Evolutionary conservation across 805 yeast genomes (phyloP).

Genomic region (Jamesozyma jinghongensis): DNA sequence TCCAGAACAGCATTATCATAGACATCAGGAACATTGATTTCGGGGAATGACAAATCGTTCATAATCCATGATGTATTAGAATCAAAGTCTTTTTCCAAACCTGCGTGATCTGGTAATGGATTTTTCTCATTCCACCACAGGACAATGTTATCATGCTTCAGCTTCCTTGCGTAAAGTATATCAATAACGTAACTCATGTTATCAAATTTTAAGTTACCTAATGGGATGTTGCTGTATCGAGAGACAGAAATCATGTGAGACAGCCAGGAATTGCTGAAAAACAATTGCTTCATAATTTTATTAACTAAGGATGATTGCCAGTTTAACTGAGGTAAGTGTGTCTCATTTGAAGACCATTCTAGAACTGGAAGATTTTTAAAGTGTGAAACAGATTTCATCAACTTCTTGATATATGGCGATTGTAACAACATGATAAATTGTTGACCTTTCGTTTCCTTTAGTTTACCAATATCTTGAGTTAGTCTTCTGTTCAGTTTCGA

Average conservation of each 20-base stretch:
- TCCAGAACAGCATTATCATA: conserved; percentile 75
- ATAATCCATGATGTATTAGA: conserved; percentile 28
- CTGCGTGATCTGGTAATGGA: conserved; percentile 79
- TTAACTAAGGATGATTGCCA: conserved; percentile 69
- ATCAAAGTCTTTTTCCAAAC: conserved; percentile 57
- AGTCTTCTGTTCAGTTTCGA: conserved; percentile 50
- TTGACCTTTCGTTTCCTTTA: conserved; percentile 59
- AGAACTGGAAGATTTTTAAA: conserved; percentile 54
- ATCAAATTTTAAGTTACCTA: conserved; percentile 76
- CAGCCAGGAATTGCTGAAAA: conserved; percentile 68
- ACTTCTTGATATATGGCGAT: conserved; percentile 48
- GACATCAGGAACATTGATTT: conserved; percentile 66
- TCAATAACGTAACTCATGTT: conserved; percentile 75
- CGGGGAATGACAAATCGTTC: conserved; percentile 60
- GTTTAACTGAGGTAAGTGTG: conserved; percentile 61
- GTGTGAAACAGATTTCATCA: conserved; percentile 40
- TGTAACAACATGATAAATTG: conserved; percentile 62
- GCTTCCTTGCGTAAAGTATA: conserved; percentile 72
- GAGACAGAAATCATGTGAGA: conserved; percentile 56
- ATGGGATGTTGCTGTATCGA: conserved; percentile 68
- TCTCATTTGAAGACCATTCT: conserved; percentile 48
- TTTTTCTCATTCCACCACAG: conserved; percentile 84
- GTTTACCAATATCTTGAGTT: conserved; percentile 42
- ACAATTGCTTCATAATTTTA: conserved; percentile 57
- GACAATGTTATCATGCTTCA: conserved; percentile 55